Conservation (phyloP, 2,329 filamentous ascomycete genomes). For the Endoconidiophora polonica region DNA sequence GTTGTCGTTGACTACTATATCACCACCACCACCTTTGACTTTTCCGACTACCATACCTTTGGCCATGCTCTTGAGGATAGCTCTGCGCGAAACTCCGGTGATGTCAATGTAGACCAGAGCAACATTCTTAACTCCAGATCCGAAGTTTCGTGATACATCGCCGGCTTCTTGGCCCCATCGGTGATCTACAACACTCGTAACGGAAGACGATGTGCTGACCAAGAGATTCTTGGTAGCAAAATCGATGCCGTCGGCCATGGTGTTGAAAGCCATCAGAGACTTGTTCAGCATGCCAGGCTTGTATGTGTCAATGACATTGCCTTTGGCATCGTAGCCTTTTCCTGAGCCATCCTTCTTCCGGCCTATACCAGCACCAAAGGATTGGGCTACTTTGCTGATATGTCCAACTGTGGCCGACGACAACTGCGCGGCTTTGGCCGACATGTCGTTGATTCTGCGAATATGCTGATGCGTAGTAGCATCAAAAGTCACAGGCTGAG, state of each 20-base stretch:
- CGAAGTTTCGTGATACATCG: constrained; percentile 54
- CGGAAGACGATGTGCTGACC: constrained; percentile 56
- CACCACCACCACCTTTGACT: constrained; percentile 49
- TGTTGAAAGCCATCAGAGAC: constrained; percentile 89
- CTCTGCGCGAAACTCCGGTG: constrained; percentile 73
- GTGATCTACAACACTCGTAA: constrained; percentile 75
- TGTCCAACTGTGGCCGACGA: constrained; percentile 77
- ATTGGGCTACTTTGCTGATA: constrained; percentile 72
- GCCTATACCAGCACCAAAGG: constrained; percentile 61
- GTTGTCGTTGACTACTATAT: constrained; percentile 54
- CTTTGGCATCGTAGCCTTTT: constrained; percentile 53
- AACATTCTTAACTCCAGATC: constrained; percentile 86
- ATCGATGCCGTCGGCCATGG: constrained; percentile 83
- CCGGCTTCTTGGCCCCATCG: constrained; percentile 78
- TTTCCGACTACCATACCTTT: constrained; percentile 89
- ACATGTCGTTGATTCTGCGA: constrained; percentile 79
- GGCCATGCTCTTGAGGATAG: constrained; percentile 84
- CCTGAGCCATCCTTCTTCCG: constrained; percentile 33
- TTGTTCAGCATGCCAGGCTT: constrained; percentile 92
- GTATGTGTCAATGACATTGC: constrained; percentile 46
- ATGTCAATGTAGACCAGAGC: constrained; percentile 96
- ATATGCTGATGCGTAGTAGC: constrained; percentile 71
- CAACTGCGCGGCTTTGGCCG: constrained; percentile 58
- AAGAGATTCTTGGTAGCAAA: constrained; percentile 69
- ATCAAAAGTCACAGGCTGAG: constrained; percentile 74